Conservation (phyloP, 2,329 filamentous ascomycete genomes). For the Drechslerella dactyloides region DNA sequence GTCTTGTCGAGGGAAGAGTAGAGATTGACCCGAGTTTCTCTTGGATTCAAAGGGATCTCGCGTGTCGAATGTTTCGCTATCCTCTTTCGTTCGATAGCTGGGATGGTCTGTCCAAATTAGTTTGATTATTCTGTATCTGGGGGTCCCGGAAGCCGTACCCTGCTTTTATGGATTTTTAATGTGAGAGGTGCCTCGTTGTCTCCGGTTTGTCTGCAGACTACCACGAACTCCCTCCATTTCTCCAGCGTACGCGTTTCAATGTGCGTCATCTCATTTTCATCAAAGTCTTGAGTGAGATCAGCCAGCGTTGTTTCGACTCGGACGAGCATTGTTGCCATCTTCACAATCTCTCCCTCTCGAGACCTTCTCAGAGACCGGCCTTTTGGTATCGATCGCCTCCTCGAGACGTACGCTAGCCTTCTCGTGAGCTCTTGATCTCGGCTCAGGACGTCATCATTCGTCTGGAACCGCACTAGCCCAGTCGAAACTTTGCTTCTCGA, state of each 20-base stretch:
- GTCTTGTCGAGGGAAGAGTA: conserved; percentile 73
- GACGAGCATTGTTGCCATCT: conserved; percentile 73
- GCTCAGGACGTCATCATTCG: conserved; percentile 60
- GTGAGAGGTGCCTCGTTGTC: conserved; percentile 65
- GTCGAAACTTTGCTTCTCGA: conserved; percentile 53
- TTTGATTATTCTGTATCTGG: background rate
- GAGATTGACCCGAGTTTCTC: conserved; percentile 66
- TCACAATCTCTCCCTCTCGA: conserved; percentile 68
- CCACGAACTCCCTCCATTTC: conserved; percentile 70
- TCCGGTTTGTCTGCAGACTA: conserved; percentile 67
- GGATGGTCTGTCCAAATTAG: conserved; percentile 59
- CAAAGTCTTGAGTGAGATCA: conserved; percentile 67
- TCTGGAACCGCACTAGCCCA: conserved; percentile 60
- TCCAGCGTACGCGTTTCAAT: conserved; percentile 67
- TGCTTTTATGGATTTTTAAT: conserved; percentile 68
- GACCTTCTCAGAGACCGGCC: conserved; percentile 49
- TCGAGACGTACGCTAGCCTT: conserved; percentile 56
- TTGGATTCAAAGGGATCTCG: conserved; percentile 65
- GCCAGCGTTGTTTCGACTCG: conserved; percentile 65
- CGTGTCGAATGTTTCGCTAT: conserved; percentile 65
- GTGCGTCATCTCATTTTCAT: conserved; percentile 68
- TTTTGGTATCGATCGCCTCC: conserved; percentile 56
- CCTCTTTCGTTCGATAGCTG: conserved; percentile 64
- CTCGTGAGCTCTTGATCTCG: conserved; percentile 59
- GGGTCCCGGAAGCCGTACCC: conserved; percentile 58